Base-by-base conservation (phyloP, 1,284 basidiomycete species). In the Marasmius oreades region DNA sequence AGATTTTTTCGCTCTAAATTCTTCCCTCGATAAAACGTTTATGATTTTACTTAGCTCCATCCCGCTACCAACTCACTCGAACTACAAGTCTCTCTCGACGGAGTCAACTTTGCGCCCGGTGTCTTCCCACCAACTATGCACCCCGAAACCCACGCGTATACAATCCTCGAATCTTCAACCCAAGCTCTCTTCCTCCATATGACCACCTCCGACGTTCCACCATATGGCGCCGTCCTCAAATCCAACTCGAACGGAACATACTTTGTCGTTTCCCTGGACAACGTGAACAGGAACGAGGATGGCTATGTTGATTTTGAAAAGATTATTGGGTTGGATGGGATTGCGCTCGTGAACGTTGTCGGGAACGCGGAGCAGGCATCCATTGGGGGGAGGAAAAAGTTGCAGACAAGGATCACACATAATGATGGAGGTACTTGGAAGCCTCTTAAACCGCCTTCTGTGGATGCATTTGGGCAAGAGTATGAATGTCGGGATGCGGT, bases 301-400 rank as follows among this genome's bases (percentile, higher is more conserved):
- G 96, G 97, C 14, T 98, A 84, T 64, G 96, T 95, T 47, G 97
- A 99, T 71, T 99, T 99, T 66, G 96, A 99, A 76, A 99, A 98
- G 79, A 92, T 98, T 83, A 86, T 92, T 58, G 95, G 94, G 1
- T 73, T 99, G 51, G 95, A 99, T 70, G 96, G 96, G 0, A 96
- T 99, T 61, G 95, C 95, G 6, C 74, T 99, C 45, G 84, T 95
- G 64, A 99, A 99, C 66, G 70, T 98, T 34, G 93, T 99, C 2
- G 73, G 84, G 14, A 97, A 99, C 67, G 80, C 93, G 0, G 75
- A 81, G 0, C 87, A 92, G 53, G 93, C 93, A 1, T 67, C 97
- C 3, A 84, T 85, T 2, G 85, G 88, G 4, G 39, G 16, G 5
- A 74, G 70, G 47, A 99, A 99, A 77, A 76, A 81, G 57, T 71